phyloP scores from a whole-genome alignment of 116 monocot genomes.

The Posidonia oceanica region DNA sequence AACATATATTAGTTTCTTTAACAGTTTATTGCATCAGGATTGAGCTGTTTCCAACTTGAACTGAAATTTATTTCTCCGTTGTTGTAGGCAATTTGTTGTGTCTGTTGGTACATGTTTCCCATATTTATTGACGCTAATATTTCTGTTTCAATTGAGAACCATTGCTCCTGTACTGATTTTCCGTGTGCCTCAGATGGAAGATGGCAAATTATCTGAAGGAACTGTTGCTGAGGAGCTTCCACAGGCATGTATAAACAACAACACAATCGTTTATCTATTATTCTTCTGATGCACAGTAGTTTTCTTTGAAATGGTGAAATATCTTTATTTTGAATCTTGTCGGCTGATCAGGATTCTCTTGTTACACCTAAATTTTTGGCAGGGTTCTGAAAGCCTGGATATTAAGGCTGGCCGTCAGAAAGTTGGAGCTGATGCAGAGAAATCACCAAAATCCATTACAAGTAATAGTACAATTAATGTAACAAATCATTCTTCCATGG shows the following conservation, averaged over 20 bases:
- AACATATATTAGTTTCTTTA: too few species aligned
- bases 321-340: too few species aligned
- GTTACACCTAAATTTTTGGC: not conserved
- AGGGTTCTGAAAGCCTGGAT: slow-evolving; percentile 43
- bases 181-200: slow-evolving; percentile 26
- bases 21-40: too few species aligned
- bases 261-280: not conserved
- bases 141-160: too few species aligned
- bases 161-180: not conserved
- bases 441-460: slow-evolving; percentile 17
- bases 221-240: slow-evolving; percentile 57
- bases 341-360: not conserved
- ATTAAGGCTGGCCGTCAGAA: slow-evolving; percentile 26
- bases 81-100: too few species aligned
- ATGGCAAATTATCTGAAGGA: slow-evolving; percentile 50
- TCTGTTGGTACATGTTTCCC: too few species aligned
- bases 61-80: too few species aligned
- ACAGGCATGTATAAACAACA: slow-evolving; percentile 16
- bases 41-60: too few species aligned
- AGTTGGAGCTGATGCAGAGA: slow-evolving; percentile 21
- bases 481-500: not conserved
- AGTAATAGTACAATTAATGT: slow-evolving; percentile 15
- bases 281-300: not conserved
- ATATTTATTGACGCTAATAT: too few species aligned
- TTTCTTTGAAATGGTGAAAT: too few species aligned